phyloP scores from a whole-genome alignment of 2,329 filamentous ascomycete genomes.

The Penicillium decumbens region DNA sequence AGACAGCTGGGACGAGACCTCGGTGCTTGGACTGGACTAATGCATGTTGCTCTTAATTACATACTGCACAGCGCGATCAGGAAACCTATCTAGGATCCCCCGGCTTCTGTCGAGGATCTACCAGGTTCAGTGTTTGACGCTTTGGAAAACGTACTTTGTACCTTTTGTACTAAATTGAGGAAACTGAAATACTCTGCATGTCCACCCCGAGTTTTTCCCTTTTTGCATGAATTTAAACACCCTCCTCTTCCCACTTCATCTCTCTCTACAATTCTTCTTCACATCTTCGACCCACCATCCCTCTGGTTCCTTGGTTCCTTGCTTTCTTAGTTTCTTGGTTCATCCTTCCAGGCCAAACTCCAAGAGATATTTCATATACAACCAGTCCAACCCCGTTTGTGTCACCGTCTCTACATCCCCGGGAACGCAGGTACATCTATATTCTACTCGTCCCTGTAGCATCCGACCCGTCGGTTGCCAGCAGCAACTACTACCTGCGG shows the following conservation, averaged over 20 bases:
- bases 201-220: constrained; percentile 2
- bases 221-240: constrained; percentile 5
- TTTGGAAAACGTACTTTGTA: background rate
- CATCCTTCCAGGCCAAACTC: constrained; percentile 1
- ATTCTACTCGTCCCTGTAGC: constrained; percentile 18
- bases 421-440: constrained; percentile 7
- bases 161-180: background rate
- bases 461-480: constrained; percentile 14
- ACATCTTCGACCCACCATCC: constrained; percentile 5
- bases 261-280: constrained; percentile 1
- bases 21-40: constrained; percentile 6
- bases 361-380: constrained; percentile 17
- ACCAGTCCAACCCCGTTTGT: constrained; percentile 16
- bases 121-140: constrained; percentile 15
- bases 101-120: constrained; percentile 20
- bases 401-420: constrained; percentile 9
- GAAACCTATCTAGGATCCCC: constrained; percentile 13
- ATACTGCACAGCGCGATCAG: constrained; percentile 17
- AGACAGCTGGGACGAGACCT: background rate
- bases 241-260: constrained; percentile 4
- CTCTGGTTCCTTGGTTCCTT: background rate
- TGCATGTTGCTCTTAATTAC: constrained; percentile 16
- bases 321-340: background rate
- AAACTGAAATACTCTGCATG: constrained; percentile 17
- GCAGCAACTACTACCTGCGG: constrained; percentile 13